Base-by-base conservation (phyloP, 2,329 filamentous ascomycete genomes). In the Juglanconis juglandina region DNA sequence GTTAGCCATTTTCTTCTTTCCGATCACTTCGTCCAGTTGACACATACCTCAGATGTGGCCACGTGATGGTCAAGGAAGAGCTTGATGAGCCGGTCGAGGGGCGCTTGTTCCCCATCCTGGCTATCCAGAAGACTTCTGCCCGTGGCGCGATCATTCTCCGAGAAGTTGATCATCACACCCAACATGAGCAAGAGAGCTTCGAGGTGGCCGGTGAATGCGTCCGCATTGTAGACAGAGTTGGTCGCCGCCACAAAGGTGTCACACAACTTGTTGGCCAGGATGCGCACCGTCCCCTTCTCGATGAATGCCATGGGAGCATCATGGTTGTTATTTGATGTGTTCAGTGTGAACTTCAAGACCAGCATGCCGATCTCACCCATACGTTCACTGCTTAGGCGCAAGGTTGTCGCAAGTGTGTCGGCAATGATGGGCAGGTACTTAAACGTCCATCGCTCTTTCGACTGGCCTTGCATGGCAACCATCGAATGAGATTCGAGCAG, bases 111-210 rank as follows among this genome's bases (percentile, higher is more conserved):
- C 64, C 73, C 58, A 70, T 73, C 59, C 51, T 61, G 73, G 65
- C 63, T 70, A 63, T 69, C 84, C 65, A 72, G 82, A 69, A 73
- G 77, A 63, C 68, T 76, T 50, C 75, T 72, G 56, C 87, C 80
- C 11, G 89, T 87, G 30, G 79, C 72, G 14, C 86, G 78, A 68
- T 87, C 92, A 69, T 91, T 88, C 71, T 96, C 92, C 8, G 91
- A 85, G 58, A 97, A 83, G 68, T 97, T 97, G 72, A 96, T 96
- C 74, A 94, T 84, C 30, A 91, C 85, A 0, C 92, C 93, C 44
- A 96, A 78, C 56, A 90, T 83, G 47, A 97, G 80, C 53, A 96
- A 84, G 13, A 96, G 80, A 53, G 85, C 82, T 66, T 96, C 89
- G 56, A 93, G 76, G 1, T 80, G 74, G 30, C 78, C 77, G 2